Evolutionary conservation across 2,329 filamentous ascomycete genomes (phyloP).

Genomic region (Akanthomyces dipterigenus): DNA sequence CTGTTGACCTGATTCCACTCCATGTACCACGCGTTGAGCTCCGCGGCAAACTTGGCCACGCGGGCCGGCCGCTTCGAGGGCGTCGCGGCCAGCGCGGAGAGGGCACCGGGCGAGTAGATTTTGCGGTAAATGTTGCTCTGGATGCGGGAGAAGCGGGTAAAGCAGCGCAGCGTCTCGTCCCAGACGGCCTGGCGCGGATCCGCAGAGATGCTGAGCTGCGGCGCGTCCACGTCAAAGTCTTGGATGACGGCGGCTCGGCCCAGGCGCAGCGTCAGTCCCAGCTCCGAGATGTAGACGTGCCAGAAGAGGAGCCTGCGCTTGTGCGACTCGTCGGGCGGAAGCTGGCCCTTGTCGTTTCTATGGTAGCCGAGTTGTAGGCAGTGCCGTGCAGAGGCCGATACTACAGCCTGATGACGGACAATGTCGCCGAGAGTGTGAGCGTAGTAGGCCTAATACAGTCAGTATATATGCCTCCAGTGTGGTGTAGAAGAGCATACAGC

Average conservation of each 20-base stretch:
- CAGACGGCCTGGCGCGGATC: conserved; percentile 12
- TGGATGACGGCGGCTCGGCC: conserved; percentile 16
- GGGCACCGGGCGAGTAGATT: conserved; percentile 12
- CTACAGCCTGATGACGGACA: conserved; percentile 15
- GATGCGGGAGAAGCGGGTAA: conserved; percentile 13
- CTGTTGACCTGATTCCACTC: conserved; percentile 15
- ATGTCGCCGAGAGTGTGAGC: conserved; percentile 16
- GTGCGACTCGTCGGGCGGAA: conserved; percentile 10
- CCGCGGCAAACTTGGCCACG: conserved; percentile 9
- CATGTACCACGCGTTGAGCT: conserved; percentile 13
- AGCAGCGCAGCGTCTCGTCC: conserved; percentile 9
- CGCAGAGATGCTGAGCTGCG: conserved; percentile 6
- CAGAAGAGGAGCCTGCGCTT: conserved; percentile 15
- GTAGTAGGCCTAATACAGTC: conserved; percentile 12
- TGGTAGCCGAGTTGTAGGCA: conserved; percentile 17
- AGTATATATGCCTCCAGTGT: not conserved
- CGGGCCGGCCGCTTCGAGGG: not conserved
- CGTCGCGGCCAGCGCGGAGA: not conserved
- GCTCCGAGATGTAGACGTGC: conserved; percentile 17
- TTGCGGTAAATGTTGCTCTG: conserved; percentile 15
- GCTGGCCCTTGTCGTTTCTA: conserved; percentile 10
- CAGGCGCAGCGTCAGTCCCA: conserved; percentile 14
- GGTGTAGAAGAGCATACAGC: conserved; percentile 1
- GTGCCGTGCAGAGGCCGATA: conserved; percentile 15
- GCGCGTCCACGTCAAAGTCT: conserved; percentile 15